A percentile compares a stretch with the other conserved stretches of the same genome.
These are phyloP conservation scores for Myxozyma monticola DNA, from an alignment of 805 yeast genomes.

Conservation along the genomic window DNA sequence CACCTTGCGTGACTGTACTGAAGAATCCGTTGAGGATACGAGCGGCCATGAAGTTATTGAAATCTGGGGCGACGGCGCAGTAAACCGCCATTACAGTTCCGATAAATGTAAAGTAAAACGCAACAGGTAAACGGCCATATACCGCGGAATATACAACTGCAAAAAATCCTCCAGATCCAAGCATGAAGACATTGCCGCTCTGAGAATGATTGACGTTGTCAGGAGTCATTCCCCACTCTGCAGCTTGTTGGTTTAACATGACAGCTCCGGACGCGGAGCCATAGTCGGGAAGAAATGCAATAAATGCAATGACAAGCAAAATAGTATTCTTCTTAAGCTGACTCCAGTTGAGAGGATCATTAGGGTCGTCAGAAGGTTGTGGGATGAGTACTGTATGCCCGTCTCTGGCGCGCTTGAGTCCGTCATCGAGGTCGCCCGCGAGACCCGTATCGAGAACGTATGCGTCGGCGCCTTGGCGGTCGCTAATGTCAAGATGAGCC, in stretches of 20 bases:
- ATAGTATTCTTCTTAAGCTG: conserved; percentile 18
- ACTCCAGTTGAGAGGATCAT: conserved; percentile 70
- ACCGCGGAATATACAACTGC: conserved; percentile 19
- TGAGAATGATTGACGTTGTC: conserved; percentile 17
- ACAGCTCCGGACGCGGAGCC: conserved; percentile 19
- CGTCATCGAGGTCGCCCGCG: conserved; percentile 2
- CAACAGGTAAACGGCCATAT: conserved; percentile 12
- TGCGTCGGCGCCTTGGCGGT: conserved; percentile 9
- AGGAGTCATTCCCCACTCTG: conserved; percentile 10
- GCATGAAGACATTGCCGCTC: conserved; percentile 10
- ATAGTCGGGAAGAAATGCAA: conserved; percentile 18
- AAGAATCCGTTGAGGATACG: conserved; percentile 46
- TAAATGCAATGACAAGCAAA: conserved; percentile 1
- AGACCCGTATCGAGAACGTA: conserved; percentile 5
- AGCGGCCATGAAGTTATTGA: conserved; percentile 20
- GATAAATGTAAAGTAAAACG: conserved; percentile 13
- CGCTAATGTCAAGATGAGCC: no score
- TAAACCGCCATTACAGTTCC: conserved; percentile 21
- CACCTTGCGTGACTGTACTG: conserved; percentile 69
- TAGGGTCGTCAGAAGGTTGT: conserved; percentile 65
- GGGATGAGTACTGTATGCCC: conserved; percentile 57
- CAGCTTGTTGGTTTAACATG: conserved; percentile 4
- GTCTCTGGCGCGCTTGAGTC: conserved; percentile 43
- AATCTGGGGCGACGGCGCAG: conserved; percentile 15
- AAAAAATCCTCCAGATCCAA: conserved; percentile 15